These are phyloP conservation scores for Ophiostoma sp. DNA, from an alignment of 2,329 filamentous ascomycete species.

Conservation along the genomic window DNA sequence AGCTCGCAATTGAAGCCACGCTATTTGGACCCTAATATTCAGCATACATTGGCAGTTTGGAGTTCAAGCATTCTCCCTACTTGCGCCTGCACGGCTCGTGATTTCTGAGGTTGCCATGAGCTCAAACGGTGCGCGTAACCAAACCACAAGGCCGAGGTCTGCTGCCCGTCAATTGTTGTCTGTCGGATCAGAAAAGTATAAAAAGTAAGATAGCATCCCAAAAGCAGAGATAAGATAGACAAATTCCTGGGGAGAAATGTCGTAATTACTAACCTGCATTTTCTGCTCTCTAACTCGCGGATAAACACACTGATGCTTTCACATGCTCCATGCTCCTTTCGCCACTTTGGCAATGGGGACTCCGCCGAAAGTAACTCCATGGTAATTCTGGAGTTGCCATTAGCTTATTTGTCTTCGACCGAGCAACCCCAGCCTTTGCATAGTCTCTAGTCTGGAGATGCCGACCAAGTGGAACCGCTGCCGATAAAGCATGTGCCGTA, in stretches of 20 bases:
- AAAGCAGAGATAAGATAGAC: not conserved
- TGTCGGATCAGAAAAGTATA: not conserved
- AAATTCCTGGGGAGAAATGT: not conserved
- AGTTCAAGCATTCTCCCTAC: too few species aligned
- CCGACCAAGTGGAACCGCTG: constrained; percentile 9
- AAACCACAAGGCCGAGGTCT: not conserved
- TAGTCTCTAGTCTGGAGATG: constrained; percentile 11
- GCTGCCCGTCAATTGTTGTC: too few species aligned
- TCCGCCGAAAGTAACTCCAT: not conserved
- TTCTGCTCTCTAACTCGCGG: not conserved
- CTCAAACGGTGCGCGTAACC: not conserved
- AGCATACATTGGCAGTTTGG: too few species aligned
- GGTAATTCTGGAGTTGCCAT: not conserved
- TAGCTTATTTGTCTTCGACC: constrained; percentile 7
- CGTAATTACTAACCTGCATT: not conserved
- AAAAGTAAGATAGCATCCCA: not conserved
- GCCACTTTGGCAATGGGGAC: not conserved
- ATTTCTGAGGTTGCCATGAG: too few species aligned
- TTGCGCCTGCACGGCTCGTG: too few species aligned
- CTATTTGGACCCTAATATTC: too few species aligned
- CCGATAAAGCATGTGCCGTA: not conserved
- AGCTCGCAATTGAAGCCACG: too few species aligned
- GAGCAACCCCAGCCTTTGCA: constrained; percentile 1
- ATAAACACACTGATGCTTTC: constrained; percentile 1
- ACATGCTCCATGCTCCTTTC: constrained; percentile 7